Base-by-base conservation (phyloP, 2,329 filamentous ascomycete species). In the Calonectria pauciramosa region DNA sequence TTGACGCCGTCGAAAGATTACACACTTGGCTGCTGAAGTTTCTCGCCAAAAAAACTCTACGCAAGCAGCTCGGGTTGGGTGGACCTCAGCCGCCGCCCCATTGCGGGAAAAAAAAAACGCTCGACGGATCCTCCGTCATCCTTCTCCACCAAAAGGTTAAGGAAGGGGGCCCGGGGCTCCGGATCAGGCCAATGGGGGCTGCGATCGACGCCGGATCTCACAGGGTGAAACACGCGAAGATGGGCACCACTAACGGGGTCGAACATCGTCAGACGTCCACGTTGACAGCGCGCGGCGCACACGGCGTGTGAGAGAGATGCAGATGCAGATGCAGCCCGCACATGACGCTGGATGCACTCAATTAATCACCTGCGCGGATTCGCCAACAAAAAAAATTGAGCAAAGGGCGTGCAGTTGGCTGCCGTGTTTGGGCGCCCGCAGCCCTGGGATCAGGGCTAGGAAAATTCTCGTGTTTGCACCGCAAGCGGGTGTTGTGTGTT, bases 211-310 rank as follows among this genome's bases (percentile, higher is more conserved):
- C 68, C 23, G 66, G 68, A 74, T 74, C 72, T 74, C 60, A 60
- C 64, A 71, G 66, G 32, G 52, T 71, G 72, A 74, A 74, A 74
- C 72, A 74, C 60, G 64, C 41, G 71, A 70, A 67, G 64, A 60
- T 44, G 71, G 70, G 49, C 49, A 73, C 36, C 56, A 36, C 56
- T 28, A 54, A 41, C 54, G 6, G 68, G 13, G 59, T 51, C 49
- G 30, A 44, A 34, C 38, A 51, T 70, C 71, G 71, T 73, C 64
- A 73, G 60, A 69, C 38, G 51, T 38, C 67, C 71, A 73, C 71
- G 71, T 73, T 68, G 65, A 26, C 59, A 44, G 59, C 36, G 26
- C 36, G 30, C n/a, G 30, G 54, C n/a, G 30, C 10, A 56, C 52
- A 56, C 14, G 30, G 34, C 9, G 30, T n/a, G 56, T 20, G n/a